These are phyloP conservation scores for Sporodiniella umbellata DNA, from an alignment of 371 early-diverging fungal species.

Conservation along the genomic window DNA sequence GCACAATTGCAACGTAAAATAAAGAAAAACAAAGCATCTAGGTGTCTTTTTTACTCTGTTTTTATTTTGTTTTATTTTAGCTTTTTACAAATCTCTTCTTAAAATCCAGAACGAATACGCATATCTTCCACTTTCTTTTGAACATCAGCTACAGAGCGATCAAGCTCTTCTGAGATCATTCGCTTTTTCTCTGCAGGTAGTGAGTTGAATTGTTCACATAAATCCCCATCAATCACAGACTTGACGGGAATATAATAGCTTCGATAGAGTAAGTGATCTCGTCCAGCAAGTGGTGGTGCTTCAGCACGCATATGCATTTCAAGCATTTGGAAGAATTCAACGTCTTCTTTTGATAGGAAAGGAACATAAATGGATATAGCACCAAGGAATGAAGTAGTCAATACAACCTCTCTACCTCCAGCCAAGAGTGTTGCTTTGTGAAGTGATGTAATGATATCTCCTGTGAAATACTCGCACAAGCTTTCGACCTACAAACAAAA, in stretches of 20 bases:
- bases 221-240: constrained; percentile 87
- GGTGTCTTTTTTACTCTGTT: too few species aligned
- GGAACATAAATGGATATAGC: constrained; percentile 83
- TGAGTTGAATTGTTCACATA: constrained; percentile 82
- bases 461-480: constrained; percentile 78
- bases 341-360: constrained; percentile 83
- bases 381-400: constrained; percentile 89
- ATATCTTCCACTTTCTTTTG: constrained; percentile 92
- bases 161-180: constrained; percentile 84
- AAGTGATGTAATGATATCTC: constrained; percentile 84
- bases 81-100: constrained; percentile 9
- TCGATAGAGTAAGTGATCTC: constrained; percentile 88
- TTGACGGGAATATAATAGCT: constrained; percentile 81
- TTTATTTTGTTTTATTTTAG: neutral
- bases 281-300: constrained; percentile 76
- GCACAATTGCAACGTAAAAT: too few species aligned
- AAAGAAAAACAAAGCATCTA: too few species aligned
- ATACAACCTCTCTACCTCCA: constrained; percentile 81
- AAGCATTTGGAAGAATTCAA: constrained; percentile 89
- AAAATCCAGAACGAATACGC: constrained; percentile 58
- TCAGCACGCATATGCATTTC: constrained; percentile 89
- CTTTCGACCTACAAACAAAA: constrained; percentile 50
- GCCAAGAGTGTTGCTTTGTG: constrained; percentile 74
- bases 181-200: constrained; percentile 69
- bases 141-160: constrained; percentile 83